Conservation (phyloP, 805 yeast genomes). For the Candida easanensis region DNA sequence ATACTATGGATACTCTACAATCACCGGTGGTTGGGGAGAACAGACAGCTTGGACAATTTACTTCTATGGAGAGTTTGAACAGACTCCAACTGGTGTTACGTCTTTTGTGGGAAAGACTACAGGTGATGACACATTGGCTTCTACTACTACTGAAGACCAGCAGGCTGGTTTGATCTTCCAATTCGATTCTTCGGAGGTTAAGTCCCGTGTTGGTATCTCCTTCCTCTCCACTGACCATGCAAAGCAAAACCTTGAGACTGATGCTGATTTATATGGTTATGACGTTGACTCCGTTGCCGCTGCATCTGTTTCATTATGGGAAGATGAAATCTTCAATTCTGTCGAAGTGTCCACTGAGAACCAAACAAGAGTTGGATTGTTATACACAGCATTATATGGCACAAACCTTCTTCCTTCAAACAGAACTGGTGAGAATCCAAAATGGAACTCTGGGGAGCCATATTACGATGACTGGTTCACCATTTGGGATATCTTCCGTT, state of each 20-base stretch:
- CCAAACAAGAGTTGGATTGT: slow-evolving; percentile 3
- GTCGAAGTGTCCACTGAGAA: slow-evolving; percentile 6
- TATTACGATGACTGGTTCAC: slow-evolving; percentile 38
- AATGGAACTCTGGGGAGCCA: slow-evolving; percentile 27
- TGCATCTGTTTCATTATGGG: slow-evolving; percentile 1
- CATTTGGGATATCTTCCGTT: slow-evolving; percentile 38
- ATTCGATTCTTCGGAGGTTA: slow-evolving; percentile 13
- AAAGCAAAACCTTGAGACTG: slow-evolving; percentile 24
- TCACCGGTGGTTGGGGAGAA: slow-evolving; percentile 34
- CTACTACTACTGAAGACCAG: slow-evolving; percentile 14
- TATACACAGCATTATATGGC: slow-evolving; percentile 11
- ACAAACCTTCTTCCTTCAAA: slow-evolving; percentile 10
- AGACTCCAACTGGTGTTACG: slow-evolving; percentile 14
- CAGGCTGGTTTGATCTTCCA: slow-evolving; percentile 28
- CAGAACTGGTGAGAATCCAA: slow-evolving; percentile 28
- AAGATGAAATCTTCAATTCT: slow-evolving; percentile 7
- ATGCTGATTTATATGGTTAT: slow-evolving; percentile 17
- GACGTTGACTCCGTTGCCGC: neutral
- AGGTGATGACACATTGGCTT: neutral
- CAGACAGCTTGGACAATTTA: slow-evolving; percentile 30
- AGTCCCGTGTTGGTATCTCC: slow-evolving; percentile 30
- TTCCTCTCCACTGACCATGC: slow-evolving; percentile 31
- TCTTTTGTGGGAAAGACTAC: slow-evolving; percentile 15
- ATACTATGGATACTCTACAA: slow-evolving; percentile 28
- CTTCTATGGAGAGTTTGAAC: slow-evolving; percentile 31